Percentiles rank a stretch among this genome's conserved stretches.
These are phyloP conservation scores for Gossypium armourianum DNA, from an alignment of 441 rosid species.

Conservation along the genomic window DNA sequence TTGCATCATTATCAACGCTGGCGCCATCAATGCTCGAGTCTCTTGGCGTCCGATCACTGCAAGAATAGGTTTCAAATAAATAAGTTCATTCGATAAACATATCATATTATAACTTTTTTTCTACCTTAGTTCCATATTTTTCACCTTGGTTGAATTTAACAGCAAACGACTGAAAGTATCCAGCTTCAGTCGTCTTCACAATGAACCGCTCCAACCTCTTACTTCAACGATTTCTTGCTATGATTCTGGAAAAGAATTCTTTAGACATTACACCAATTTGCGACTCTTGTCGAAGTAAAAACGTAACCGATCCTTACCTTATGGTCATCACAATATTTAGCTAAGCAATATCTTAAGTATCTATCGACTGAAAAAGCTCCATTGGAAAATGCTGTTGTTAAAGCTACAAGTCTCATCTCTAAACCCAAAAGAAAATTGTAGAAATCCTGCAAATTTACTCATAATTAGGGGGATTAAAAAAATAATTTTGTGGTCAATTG, in stretches of 20 bases:
- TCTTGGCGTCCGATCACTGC: conserved; percentile 32
- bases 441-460: conserved; percentile 41
- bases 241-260: not conserved
- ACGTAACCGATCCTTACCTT: conserved; percentile 24
- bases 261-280: not conserved
- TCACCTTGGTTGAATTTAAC: conserved; percentile 39
- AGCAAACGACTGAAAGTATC: conserved; percentile 32
- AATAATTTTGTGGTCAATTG: not conserved
- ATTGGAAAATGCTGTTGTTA: conserved; percentile 22
- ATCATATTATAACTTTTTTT: not conserved
- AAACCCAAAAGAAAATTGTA: conserved; percentile 63
- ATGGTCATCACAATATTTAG: conserved; percentile 28
- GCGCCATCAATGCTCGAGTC: conserved; percentile 38
- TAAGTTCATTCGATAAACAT: not conserved
- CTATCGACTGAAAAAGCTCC: conserved; percentile 24
- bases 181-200: conserved; percentile 40
- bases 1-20: conserved; percentile 34
- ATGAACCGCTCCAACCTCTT: conserved; percentile 25
- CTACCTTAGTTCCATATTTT: not conserved
- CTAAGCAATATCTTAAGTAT: conserved; percentile 43
- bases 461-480: not conserved
- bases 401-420: conserved; percentile 40
- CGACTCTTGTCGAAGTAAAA: not conserved
- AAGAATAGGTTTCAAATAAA: conserved; percentile 12
- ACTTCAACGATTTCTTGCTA: conserved; percentile 35